phyloP scores from a whole-genome alignment of 1,284 basidiomycete genomes.

The Grifola frondosa region DNA sequence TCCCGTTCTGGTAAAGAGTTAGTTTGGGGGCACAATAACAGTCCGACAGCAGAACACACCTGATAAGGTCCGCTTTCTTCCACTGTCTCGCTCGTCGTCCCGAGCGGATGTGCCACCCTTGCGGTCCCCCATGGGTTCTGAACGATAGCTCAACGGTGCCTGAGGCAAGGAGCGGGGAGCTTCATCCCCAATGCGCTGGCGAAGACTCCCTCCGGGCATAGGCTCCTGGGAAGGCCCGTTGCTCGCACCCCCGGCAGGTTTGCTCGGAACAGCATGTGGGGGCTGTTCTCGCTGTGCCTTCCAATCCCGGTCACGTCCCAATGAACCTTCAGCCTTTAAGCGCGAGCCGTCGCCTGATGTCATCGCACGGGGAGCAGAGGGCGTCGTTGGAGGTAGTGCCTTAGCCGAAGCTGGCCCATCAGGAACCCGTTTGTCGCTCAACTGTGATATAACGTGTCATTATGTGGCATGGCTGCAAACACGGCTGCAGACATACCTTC shows the following conservation, averaged over 20 bases:
- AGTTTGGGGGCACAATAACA: conserved; percentile 1
- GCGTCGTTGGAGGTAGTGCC: conserved; percentile 54
- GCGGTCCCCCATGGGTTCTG: conserved; percentile 30
- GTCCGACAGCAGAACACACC: conserved; percentile 44
- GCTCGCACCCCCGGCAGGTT: conserved; percentile 9
- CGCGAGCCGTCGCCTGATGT: conserved; percentile 28
- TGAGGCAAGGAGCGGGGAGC: conserved; percentile 38
- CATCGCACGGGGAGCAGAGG: conserved; percentile 75
- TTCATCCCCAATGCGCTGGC: conserved; percentile 66
- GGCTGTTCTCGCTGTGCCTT: conserved; percentile 23
- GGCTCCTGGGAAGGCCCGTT: conserved; percentile 14
- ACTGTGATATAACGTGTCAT: conserved; percentile 29
- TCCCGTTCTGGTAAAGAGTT: conserved; percentile 46
- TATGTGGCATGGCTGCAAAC: background rate
- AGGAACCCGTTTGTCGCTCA: conserved; percentile 54
- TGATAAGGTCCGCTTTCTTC: conserved; percentile 63
- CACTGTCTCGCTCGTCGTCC: conserved; percentile 64
- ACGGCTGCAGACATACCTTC: conserved; percentile 45
- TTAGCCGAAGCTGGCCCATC: conserved; percentile 50
- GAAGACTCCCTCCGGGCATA: conserved; percentile 45
- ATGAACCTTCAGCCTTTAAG: conserved; percentile 19
- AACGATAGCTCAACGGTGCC: conserved; percentile 40
- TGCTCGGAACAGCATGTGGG: conserved; percentile 14
- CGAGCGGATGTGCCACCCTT: conserved; percentile 14
- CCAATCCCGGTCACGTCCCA: conserved; percentile 29